These are phyloP conservation scores for Fusarium equiseti DNA, from an alignment of 2,329 filamentous ascomycete genomes.

Conservation along the genomic window DNA sequence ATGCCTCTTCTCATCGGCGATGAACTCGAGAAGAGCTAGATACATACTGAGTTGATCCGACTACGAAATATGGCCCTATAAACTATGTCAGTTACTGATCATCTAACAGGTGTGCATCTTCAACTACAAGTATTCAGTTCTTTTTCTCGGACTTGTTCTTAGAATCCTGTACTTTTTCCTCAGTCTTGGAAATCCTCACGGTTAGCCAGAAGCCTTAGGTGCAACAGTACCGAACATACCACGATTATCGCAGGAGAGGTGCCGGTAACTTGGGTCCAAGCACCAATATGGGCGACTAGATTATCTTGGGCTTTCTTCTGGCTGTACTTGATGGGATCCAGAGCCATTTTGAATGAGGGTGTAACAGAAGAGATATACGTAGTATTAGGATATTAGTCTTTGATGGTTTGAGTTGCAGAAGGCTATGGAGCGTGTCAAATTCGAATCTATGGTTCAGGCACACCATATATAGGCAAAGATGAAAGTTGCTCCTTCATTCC, in stretches of 20 bases:
- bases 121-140: neutral
- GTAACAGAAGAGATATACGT: neutral
- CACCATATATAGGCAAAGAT: neutral
- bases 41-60: too few relatives aligned
- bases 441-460: fast-evolving
- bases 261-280: neutral
- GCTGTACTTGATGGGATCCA: neutral
- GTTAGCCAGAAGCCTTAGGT: neutral
- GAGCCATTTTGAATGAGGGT: neutral
- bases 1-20: too few relatives aligned
- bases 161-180: neutral
- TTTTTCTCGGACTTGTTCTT: neutral
- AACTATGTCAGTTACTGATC: too few relatives aligned
- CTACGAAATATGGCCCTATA: too few relatives aligned
- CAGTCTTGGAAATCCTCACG: neutral
- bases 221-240: neutral
- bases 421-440: neutral
- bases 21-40: too few relatives aligned
- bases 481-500: neutral
- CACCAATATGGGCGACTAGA: neutral
- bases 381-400: neutral
- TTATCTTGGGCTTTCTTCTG: neutral
- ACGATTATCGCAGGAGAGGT: neutral
- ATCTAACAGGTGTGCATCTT: too few relatives aligned
- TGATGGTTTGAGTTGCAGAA: neutral